Evolutionary conservation across 2,329 filamentous ascomycete genomes (phyloP), one percentile per base, ranked within the genome.

Genomic region (Microcera coccophila): DNA sequence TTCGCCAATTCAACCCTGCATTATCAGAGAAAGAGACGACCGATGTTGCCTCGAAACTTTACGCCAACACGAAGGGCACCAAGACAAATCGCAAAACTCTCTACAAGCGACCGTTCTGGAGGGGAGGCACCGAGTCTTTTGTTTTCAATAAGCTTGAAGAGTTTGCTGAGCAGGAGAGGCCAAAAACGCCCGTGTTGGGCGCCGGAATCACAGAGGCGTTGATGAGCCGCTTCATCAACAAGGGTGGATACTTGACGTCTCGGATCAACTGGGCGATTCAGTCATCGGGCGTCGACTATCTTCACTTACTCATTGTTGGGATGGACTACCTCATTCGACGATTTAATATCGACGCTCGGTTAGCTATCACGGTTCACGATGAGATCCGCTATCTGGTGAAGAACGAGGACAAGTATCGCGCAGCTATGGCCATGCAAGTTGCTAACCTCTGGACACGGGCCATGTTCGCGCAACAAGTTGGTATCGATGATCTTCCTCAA

Each of bases 181-280:
- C 93, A 9, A 81, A 88, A 4, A 98, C 93, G 0, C 93, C 93
- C 0, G 90, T 96, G 0, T 76, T 98, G 4, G 93, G 89, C 3
- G 93, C 93, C 9, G 91, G 90, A 14, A 98, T 98, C 53, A 98
- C 93, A 0, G 90, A 98, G 68, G 93, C 94, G 0, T 72, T 98
- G 16, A 94, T 95, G 84, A 77, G 84, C 40, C 83, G 87, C 14
- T 95, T 85, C 60, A 83, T 98, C 57, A 87, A 79, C 65, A 93
- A 88, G 60, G 90, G 90, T 26, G 88, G 85, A 17, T 98, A 95
- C 68, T 84, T 98, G 70, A 96, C 93, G 1, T 94, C 87, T 15
- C 84, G 94, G 24, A 97, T 98, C 68, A 98, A 98, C 62, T 98
- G 93, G 93, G 93, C 93, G 3, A 97, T 98, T 55, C 93, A 98